phyloP scores from a whole-genome alignment of 2,329 filamentous ascomycete genomes.

The Elsinoe arachidis region DNA sequence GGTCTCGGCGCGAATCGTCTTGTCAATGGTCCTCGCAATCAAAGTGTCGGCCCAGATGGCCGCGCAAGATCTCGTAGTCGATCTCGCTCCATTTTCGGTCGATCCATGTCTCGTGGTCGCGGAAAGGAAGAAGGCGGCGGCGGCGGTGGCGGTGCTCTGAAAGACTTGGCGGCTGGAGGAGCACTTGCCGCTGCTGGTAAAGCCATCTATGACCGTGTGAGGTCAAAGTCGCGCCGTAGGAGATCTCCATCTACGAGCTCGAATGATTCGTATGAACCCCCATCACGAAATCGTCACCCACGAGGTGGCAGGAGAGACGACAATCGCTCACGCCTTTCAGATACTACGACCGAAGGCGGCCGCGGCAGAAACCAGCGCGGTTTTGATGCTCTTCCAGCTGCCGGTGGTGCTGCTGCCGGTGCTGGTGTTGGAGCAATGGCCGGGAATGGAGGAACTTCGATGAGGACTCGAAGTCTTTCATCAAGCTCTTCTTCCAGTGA shows the following conservation, averaged over 20 bases:
- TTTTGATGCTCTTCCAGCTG: constrained; percentile 37
- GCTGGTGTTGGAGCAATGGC: constrained; percentile 28
- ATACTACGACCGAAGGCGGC: constrained; percentile 30
- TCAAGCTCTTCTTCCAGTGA: constrained; percentile 37
- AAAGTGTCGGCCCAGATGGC: constrained; percentile 36
- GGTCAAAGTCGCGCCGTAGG: constrained; percentile 44
- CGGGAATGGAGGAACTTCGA: constrained; percentile 13
- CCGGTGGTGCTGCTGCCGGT: constrained; percentile 30
- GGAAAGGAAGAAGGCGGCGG: constrained; percentile 35
- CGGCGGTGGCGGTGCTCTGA: constrained; percentile 35
- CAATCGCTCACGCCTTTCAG: constrained; percentile 32
- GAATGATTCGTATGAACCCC: constrained; percentile 44
- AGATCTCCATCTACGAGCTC: constrained; percentile 38
- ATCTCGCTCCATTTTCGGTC: constrained; percentile 50
- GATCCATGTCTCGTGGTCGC: constrained; percentile 42
- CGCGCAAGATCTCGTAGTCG: constrained; percentile 62
- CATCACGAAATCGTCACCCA: constrained; percentile 34
- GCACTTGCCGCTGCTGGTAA: constrained; percentile 44
- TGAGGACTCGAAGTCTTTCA: constrained; percentile 17
- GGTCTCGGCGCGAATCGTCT: constrained; percentile 79
- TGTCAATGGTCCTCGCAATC: constrained; percentile 67
- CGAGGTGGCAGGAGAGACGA: constrained; percentile 27
- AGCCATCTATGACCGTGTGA: constrained; percentile 46
- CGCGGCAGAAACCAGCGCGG: constrained; percentile 26
- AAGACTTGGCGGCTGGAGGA: constrained; percentile 41